Evolutionary conservation across 495 filamentous ascomycete species (phyloP), one percentile per base, ranked within the genome.

Genomic region (Bryoglossum gracile): DNA sequence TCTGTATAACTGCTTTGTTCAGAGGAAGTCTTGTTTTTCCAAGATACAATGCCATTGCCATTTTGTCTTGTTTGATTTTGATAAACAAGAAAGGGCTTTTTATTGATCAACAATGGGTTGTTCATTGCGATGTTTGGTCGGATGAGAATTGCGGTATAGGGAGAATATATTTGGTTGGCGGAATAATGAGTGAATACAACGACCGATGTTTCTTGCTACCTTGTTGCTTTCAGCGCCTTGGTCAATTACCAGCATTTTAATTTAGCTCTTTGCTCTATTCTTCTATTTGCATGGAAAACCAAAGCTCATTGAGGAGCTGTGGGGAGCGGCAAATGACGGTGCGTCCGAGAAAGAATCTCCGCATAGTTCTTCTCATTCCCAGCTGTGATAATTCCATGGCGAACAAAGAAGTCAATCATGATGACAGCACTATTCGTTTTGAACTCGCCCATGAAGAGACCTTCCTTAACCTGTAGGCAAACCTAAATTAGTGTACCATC

Each of bases 321-420:
- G 1, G 53, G 46, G 0, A 58, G 14, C n/a, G 50, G 55, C 13
- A 58, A 38, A 19, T 24, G 54, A 11, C 51, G 66, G 61, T 74
- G 73, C 35, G 81, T 55, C 14, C 73, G 55, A 22, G 58, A 58
- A 34, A 56, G 58, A 43, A 82, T 76, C 56, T 75, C 71, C 1
- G 69, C 52, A 55, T 68, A 77, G 38, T 71, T 58, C 46, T 33
- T 44, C 64, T 82, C 76, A 18, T 71, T 70, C 44, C 77, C 73
- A 0, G 62, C 46, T 1, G 54, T 76, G 8, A 81, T 61, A 23
- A 77, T 47, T 0, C 77, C 73, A 60, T 80, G 76, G 25, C 72
- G 53, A 25, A 81, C 63, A 18, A 82, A 70, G 57, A 78, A 78
- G 28, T 74, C 73, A 10, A 82, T 54, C 37, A 75, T 46, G 25